Conservation (phyloP, 2,329 filamentous ascomycete species). For the Microcyclosporella mali region DNA sequence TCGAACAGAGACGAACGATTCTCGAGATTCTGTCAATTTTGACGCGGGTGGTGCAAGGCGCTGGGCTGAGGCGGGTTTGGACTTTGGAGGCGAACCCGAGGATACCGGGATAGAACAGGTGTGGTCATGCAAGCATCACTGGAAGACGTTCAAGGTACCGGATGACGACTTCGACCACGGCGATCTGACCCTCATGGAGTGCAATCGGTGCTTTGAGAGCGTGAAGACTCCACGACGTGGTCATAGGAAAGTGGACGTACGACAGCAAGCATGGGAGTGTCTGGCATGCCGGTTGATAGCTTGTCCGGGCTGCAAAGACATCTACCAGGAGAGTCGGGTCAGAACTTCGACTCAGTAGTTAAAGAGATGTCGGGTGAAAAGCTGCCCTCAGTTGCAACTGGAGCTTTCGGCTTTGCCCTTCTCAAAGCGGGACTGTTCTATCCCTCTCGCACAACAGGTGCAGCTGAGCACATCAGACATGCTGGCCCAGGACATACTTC, state of each 20-base stretch:
- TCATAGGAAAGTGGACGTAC: neutral
- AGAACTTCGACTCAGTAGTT: too few relatives aligned
- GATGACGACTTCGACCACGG: conserved; percentile 14
- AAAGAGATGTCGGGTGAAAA: too few relatives aligned
- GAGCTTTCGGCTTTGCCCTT: too few relatives aligned
- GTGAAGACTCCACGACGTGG: neutral
- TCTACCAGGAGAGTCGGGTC: neutral
- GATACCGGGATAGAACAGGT: conserved; percentile 18
- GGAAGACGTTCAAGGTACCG: conserved; percentile 6
- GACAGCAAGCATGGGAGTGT: conserved; percentile 7
- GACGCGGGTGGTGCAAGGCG: conserved; percentile 28
- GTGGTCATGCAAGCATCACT: conserved; percentile 25
- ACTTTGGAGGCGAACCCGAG: conserved; percentile 36
- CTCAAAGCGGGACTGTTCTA: too few relatives aligned
- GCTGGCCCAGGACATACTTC: conserved; percentile 9
- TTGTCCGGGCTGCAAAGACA: conserved; percentile 3
- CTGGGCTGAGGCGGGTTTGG: conserved; percentile 27
- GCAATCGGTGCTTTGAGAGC: conserved; percentile 5
- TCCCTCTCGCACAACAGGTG: too few relatives aligned
- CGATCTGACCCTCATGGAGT: conserved; percentile 11
- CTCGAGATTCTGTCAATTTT: conserved; percentile 25
- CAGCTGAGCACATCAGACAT: too few relatives aligned
- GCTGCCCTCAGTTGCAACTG: too few relatives aligned
- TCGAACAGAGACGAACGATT: neutral
- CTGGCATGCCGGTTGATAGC: conserved; percentile 3